phyloP scores from a whole-genome alignment of 2,329 filamentous ascomycete species.

The Rutstroemia sydowiana region DNA sequence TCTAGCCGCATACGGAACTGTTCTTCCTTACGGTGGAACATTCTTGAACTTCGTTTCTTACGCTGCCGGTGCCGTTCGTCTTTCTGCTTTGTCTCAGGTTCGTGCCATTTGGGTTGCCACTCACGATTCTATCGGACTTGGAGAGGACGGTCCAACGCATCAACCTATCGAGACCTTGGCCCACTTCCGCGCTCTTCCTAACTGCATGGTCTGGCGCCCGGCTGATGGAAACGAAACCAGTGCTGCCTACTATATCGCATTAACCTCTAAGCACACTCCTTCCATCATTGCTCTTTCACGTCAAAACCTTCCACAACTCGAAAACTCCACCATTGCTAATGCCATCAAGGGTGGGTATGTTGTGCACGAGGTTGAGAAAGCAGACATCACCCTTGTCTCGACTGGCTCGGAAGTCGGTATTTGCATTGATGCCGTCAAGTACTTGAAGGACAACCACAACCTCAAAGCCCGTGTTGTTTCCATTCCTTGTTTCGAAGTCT shows the following conservation, averaged over 20 bases:
- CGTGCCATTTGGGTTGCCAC: conserved; percentile 94
- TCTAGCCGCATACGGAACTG: conserved; percentile 87
- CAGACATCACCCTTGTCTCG: conserved; percentile 81
- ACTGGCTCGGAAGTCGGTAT: conserved; percentile 96
- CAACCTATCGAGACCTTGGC: conserved; percentile 98
- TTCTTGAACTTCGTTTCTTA: conserved; percentile 99
- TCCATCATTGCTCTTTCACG: conserved; percentile 91
- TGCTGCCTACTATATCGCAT: conserved; percentile 91
- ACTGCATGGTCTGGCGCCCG: conserved; percentile 99
- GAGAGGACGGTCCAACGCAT: conserved; percentile 97
- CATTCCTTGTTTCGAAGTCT: conserved; percentile 94
- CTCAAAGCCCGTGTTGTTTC: conserved; percentile 89
- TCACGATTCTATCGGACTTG: conserved; percentile 98
- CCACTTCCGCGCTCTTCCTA: conserved; percentile 97
- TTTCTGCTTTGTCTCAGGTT: conserved; percentile 84
- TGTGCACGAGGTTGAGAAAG: conserved; percentile 73
- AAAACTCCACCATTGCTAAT: conserved; percentile 84
- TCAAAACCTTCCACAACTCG: conserved; percentile 96
- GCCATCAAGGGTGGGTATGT: conserved; percentile 95
- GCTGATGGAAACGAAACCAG: conserved; percentile 98
- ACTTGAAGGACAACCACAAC: conserved; percentile 80
- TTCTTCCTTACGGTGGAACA: conserved; percentile 89
- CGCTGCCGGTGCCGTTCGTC: conserved; percentile 87
- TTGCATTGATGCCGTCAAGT: conserved; percentile 86
- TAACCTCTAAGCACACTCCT: conserved; percentile 84